These are phyloP conservation scores for Pichia membranifaciens DNA, from an alignment of 805 yeast genomes.

Conservation along the genomic window DNA sequence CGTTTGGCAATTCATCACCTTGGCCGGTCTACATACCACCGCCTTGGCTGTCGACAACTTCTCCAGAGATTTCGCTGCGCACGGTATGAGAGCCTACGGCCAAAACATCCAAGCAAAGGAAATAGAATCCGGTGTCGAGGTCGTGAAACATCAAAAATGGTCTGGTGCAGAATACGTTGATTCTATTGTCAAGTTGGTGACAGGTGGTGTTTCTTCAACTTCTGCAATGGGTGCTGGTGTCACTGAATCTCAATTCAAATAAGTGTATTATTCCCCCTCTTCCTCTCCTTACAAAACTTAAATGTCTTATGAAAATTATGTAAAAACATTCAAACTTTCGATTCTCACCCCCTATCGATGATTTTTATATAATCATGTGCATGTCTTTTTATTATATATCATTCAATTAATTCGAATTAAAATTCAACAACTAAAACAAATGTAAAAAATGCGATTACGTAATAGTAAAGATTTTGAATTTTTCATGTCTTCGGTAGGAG, in stretches of 20 bases:
- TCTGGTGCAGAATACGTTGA: slow-evolving; percentile 97
- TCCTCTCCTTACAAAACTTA: too few species aligned
- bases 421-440: too few species aligned
- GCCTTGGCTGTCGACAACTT: slow-evolving; percentile 88
- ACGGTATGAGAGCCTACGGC: slow-evolving; percentile 96
- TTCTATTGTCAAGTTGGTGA: slow-evolving; percentile 77
- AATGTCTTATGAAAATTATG: too few species aligned
- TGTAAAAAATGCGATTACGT: background rate
- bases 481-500: too few species aligned
- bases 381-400: too few species aligned
- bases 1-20: slow-evolving; percentile 96
- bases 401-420: too few species aligned
- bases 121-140: slow-evolving; percentile 85
- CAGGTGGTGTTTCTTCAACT: slow-evolving; percentile 92
- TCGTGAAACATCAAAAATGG: slow-evolving; percentile 98
- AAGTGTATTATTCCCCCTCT: background rate
- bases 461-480: too few species aligned
- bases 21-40: slow-evolving; percentile 94
- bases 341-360: too few species aligned
- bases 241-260: slow-evolving; percentile 90
- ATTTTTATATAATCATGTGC: too few species aligned
- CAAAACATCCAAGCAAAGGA: slow-evolving; percentile 80
- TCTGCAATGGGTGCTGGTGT: slow-evolving; percentile 99
- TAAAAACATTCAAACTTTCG: too few species aligned
- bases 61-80: slow-evolving; percentile 66